Evolutionary conservation across 176 grass and related monocot species (phyloP).

Genomic region (Echinochloa phyllopogon): DNA sequence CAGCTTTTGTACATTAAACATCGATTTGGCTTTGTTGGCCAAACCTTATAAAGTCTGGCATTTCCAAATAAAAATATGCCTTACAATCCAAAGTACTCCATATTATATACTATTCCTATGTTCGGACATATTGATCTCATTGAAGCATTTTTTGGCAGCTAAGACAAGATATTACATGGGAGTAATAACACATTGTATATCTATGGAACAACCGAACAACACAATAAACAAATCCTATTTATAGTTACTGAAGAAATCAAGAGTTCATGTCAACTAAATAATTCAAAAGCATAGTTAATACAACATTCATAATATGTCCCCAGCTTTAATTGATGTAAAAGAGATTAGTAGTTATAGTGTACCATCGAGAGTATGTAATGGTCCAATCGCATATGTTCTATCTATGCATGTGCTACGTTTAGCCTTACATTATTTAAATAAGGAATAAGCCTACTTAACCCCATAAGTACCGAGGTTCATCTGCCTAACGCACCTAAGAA

Average conservation of each 20-base stretch:
- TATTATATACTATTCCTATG: background rate
- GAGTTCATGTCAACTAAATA: background rate
- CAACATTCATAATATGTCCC: background rate
- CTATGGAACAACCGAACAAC: no score
- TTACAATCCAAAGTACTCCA: background rate
- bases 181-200: background rate
- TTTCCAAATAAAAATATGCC: background rate
- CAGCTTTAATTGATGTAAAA: background rate
- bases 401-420: background rate
- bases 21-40: background rate
- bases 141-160: background rate
- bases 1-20: background rate
- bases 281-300: background rate
- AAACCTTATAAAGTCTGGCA: background rate
- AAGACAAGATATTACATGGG: background rate
- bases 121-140: background rate
- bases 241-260: background rate
- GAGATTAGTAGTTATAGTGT: background rate
- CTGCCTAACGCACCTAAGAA: background rate
- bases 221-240: no score
- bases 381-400: background rate
- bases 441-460: conserved; percentile 16
- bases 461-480: background rate
- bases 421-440: background rate
- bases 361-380: background rate